Evolutionary conservation across 2,329 filamentous ascomycete genomes (phyloP), one percentile per base, ranked within the genome.

Genomic region (Ophiostoma ips): DNA sequence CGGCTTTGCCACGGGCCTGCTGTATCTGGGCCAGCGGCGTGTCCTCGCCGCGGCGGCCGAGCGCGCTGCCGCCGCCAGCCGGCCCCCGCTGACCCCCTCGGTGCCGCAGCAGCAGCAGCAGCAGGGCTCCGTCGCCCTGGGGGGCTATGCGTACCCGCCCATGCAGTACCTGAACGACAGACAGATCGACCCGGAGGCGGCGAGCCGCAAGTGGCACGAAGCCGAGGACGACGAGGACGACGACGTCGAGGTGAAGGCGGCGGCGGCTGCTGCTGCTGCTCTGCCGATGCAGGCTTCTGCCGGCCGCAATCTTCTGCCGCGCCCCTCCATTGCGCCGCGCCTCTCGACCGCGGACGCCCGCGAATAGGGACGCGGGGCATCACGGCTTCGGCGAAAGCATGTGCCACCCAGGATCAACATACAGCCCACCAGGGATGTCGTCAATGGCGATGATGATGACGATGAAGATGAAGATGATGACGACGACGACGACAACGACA

Each of bases 1-100:
- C 2, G 67, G 71, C 43, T 64, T 82, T 46, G 71, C 76, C 43
- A 74, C 71, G 30, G 64, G 70, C 50, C 77, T 78, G 57, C 68
- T 87, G 36, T 84, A 80, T 77, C 73, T 76, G 55, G 73, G 76
- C 60, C 76, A 76, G 65, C 60, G 65, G 41, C 52, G 55, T 12
- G 12, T 21, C 3, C 12, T 28, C n/a, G 47, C 47, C n/a, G 19
- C 78, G 3, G 15, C 24, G 3, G 41, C 40, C 8, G 40, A 43
- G 24, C 40, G 40, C 16, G 40, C 24, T 2, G 38, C 38, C 38
- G 7, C 9, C 40, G 16, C 21, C 40, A 30, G 21, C 24, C 8
- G 24, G 28, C 40, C 28, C 30, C n/a, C 40, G n/a, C n/a, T n/a
- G n/a, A n/a, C n/a, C n/a, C n/a, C n/a, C n/a, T n/a, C n/a, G n/a